A percentile compares a stretch with the other conserved stretches of the same genome.
Evolutionary conservation across 2,329 filamentous ascomycete species (phyloP).

Genomic region (Stagonosporopsis rhizophila): DNA sequence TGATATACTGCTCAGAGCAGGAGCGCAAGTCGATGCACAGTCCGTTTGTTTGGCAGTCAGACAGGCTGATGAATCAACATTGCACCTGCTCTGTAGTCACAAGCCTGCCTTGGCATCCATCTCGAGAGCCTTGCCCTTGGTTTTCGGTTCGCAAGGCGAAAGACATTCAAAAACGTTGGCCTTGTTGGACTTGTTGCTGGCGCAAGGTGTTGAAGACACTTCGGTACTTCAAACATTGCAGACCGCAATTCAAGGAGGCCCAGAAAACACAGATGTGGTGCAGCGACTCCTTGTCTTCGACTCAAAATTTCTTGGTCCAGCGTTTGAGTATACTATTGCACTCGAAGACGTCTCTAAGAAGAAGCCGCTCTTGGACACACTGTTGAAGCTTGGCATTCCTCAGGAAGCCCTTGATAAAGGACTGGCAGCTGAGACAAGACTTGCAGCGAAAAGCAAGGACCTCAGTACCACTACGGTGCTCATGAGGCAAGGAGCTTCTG

Average conservation of each 20-base stretch:
- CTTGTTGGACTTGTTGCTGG: slow-evolving; percentile 40
- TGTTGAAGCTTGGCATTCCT: slow-evolving; percentile 39
- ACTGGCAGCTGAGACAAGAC: slow-evolving; percentile 34
- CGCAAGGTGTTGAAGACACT: slow-evolving; percentile 32
- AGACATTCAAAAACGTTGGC: slow-evolving; percentile 32
- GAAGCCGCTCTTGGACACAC: slow-evolving; percentile 32
- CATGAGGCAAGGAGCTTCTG: slow-evolving; percentile 44
- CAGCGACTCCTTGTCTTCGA: slow-evolving; percentile 34
- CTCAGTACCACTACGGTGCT: slow-evolving; percentile 38
- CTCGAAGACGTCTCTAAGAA: slow-evolving; percentile 34
- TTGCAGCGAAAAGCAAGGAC: slow-evolving; percentile 29
- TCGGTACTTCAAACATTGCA: slow-evolving; percentile 31
- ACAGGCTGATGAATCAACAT: slow-evolving; percentile 37
- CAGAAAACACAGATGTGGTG: slow-evolving; percentile 43
- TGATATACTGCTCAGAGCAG: slow-evolving; percentile 39
- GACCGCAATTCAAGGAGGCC: slow-evolving; percentile 40
- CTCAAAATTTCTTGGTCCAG: slow-evolving; percentile 31
- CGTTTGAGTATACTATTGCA: slow-evolving; percentile 36
- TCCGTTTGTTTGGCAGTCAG: slow-evolving; percentile 26
- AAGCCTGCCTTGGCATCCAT: slow-evolving; percentile 29
- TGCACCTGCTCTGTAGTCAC: slow-evolving; percentile 37
- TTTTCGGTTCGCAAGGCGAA: slow-evolving; percentile 33
- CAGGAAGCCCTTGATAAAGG: slow-evolving; percentile 40
- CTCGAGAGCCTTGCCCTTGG: slow-evolving; percentile 39
- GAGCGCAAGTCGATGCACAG: slow-evolving; percentile 31